Evolutionary conservation across 331 rosid species (phyloP).

Genomic region (Dryas integrifolia): DNA sequence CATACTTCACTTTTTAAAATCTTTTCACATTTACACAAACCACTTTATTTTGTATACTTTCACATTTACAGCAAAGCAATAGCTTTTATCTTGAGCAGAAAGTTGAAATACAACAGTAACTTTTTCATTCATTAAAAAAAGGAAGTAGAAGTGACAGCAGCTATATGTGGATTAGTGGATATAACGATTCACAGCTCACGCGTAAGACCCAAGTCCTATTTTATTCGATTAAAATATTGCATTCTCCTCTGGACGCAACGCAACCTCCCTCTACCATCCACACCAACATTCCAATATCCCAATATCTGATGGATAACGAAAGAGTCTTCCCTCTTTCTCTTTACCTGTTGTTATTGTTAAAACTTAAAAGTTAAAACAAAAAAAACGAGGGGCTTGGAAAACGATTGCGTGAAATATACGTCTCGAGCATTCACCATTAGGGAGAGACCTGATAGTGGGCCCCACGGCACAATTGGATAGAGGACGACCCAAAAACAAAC

Average conservation of each 20-base stretch:
- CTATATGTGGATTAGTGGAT: background rate
- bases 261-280: background rate
- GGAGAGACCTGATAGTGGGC: background rate
- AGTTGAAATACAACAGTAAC: too few species aligned
- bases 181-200: background rate
- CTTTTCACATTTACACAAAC: too few species aligned
- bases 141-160: background rate
- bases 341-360: too few species aligned
- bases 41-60: too few species aligned
- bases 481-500: conserved; percentile 8
- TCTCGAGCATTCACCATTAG: conserved; percentile 10
- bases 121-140: background rate
- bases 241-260: background rate
- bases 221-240: background rate
- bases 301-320: too few species aligned
- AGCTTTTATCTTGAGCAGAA: too few species aligned
- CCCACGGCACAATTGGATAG: conserved; percentile 23
- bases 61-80: too few species aligned
- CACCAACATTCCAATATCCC: too few species aligned
- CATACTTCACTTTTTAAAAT: too few species aligned
- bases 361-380: too few species aligned
- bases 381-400: background rate
- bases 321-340: too few species aligned
- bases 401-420: conserved; percentile 13
- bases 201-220: background rate